phyloP scores from a whole-genome alignment of 2,329 filamentous ascomycete genomes.

The Fusarium oxysporum region DNA sequence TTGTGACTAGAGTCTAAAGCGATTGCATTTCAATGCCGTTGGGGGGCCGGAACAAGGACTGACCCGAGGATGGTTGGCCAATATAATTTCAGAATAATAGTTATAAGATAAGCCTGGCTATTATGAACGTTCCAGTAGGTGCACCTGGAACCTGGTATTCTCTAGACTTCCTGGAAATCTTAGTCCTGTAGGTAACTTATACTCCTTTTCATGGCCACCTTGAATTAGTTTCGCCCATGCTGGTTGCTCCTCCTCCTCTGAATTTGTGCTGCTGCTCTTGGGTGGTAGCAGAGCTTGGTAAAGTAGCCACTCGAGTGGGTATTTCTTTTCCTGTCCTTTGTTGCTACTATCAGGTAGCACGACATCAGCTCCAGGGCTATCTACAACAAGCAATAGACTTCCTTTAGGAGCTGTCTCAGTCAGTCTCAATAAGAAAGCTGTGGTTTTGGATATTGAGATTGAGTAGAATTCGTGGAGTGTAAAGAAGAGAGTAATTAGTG shows the following conservation, averaged over 20 bases:
- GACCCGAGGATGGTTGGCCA: no score
- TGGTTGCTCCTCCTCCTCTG: not conserved
- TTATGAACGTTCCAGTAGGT: not conserved
- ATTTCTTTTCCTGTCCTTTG: slow-evolving; percentile 6
- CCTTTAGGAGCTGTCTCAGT: not conserved
- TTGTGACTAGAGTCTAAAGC: no score
- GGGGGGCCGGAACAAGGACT: no score
- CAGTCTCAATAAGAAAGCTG: not conserved
- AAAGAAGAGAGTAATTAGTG: slow-evolving; percentile 6
- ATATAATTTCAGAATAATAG: no score
- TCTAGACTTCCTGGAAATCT: slow-evolving; percentile 14
- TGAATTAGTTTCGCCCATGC: not conserved
- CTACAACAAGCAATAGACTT: slow-evolving; percentile 3
- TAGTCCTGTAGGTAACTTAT: not conserved
- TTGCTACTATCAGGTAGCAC: not conserved
- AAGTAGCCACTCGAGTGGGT: slow-evolving; percentile 11
- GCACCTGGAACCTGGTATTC: slow-evolving; percentile 11
- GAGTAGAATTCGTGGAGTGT: slow-evolving; percentile 14
- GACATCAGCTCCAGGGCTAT: not conserved
- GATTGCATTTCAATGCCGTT: no score
- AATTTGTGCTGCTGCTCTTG: not conserved
- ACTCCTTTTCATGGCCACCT: slow-evolving; percentile 9
- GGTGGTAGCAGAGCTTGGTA: slow-evolving; percentile 2
- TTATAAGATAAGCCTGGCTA: no score
- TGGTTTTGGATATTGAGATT: slow-evolving; percentile 1